Base-by-base conservation (phyloP, 768 basidiomycete species). In the Leucocoprinus birnbaumii region DNA sequence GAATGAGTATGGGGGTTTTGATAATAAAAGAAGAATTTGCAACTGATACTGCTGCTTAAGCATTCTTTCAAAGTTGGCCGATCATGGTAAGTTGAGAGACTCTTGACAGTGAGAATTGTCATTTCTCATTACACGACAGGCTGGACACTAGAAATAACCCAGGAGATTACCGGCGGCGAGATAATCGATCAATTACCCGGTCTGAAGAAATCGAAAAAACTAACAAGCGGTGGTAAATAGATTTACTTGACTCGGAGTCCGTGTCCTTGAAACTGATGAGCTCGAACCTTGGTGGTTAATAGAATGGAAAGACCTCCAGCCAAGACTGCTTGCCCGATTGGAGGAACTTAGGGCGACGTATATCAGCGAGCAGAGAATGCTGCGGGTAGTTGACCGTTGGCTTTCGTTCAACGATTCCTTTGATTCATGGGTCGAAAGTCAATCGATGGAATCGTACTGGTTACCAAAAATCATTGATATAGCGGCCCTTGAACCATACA, bases 281-380 rank as follows among this genome's bases (percentile, higher is more conserved):
- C 21, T 6, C 21, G n/a, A n/a, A n/a, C 6, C 13, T 26, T 11
- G 2, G 31, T 26, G 41, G 3, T 11, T 4, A n/a, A 18, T 16
- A 54, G 53, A 54, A 3, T 54, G 53, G 53, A 18, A 40, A 8
- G 46, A 27, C 3, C 25, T 54, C 19, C 13, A 27, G 19, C 53
- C 26, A 24, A 5, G 16, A 21, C 14, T 54, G 10, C 8, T 54
- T 2, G 14, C 19, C 25, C 46, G 37, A 40, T 24, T 54, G 11
- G n/a, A 25, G 3, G 24, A 19, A 5, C 14, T 54, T 24, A n/a
- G 31, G 27, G 38, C 9, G n/a, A 21, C 37, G 21, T 14, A 16
- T 16, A 2, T 4, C n/a, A n/a, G n/a, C n/a, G n/a, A n/a, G n/a
- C n/a, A n/a, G 18, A 35, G 24, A 9, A 1, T 16, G 18, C 25